Evolutionary conservation across 2,329 filamentous ascomycete genomes (phyloP), one percentile per base, ranked within the genome.

Genomic region (Colletotrichum cereale): DNA sequence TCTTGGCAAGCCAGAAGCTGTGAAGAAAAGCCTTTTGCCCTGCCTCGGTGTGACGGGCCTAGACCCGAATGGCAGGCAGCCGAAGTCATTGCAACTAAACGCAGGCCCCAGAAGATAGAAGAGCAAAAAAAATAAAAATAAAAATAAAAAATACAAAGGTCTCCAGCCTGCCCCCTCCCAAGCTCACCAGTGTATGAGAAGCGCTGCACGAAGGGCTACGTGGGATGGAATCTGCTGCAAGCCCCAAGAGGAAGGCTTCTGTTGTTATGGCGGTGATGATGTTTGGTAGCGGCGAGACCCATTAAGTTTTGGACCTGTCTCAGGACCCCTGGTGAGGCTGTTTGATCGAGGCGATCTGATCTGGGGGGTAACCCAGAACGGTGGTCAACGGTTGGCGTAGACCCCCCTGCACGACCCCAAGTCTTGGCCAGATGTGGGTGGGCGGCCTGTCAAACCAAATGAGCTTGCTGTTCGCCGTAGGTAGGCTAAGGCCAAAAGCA

Each of bases 291-390:
- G 42, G 40, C 60, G 63, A 71, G 63, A 73, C 71, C 62, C n/a
- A 38, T 50, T 34, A 12, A 50, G 69, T 73, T 73, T 72, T 64
- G 68, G 21, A 73, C 55, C 29, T 55, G 72, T 73, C 68, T 72
- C 72, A 73, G 68, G 62, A 72, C 64, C 68, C 71, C 63, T 64
- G 68, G 31, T 62, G 68, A 64, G 36, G 71, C 26, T 68, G 71
- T 67, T 73, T 71, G 62, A 73, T 63, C 67, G 71, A 73, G 61
- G 67, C 58, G 68, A 73, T 67, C 53, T 47, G 38, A 55, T 29
- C 53, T 36, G 29, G 63, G 52, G 31, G 42, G 31, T 10, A 8
- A 26, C 42, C 42, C 21, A 16, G n/a, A 26, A 11, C 24, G 44
- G n/a, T 12, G 44, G 16, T 18, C 65, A 58, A 21, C 60, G 61